A percentile compares a stretch with the other conserved stretches of the same genome.
These are phyloP conservation scores for Zygosaccharomyces lentus DNA, from an alignment of 805 yeast genomes.

Conservation along the genomic window DNA sequence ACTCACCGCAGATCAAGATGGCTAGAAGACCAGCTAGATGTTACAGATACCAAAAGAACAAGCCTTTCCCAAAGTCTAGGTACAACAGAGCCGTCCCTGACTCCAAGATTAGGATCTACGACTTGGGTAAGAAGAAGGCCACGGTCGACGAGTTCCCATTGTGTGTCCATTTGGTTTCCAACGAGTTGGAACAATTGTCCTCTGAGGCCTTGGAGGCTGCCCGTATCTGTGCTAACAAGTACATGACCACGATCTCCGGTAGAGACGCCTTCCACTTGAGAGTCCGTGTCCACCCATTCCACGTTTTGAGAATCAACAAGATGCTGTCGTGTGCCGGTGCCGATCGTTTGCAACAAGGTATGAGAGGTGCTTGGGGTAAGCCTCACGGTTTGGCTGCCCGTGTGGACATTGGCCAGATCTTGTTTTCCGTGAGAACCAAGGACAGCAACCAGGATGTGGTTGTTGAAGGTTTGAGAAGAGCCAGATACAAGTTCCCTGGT, in stretches of 20 bases:
- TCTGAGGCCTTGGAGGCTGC: constrained; percentile 99
- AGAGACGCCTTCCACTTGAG: constrained; percentile 99
- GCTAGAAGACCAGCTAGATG: constrained; percentile 99
- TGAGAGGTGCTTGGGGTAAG: constrained; percentile 99
- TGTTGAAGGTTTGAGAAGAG: constrained; percentile 99
- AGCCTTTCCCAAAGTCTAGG: constrained; percentile 99
- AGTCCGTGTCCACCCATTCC: constrained; percentile 99
- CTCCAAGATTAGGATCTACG: constrained; percentile 98
- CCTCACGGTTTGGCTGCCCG: constrained; percentile 99
- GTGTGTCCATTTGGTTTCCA: constrained; percentile 98
- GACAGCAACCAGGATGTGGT: constrained; percentile 97
- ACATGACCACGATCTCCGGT: constrained; percentile 95
- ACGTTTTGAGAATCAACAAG: constrained; percentile 99
- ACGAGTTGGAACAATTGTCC: constrained; percentile 98
- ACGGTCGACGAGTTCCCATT: constrained; percentile 99
- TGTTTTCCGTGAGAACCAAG: constrained; percentile 97
- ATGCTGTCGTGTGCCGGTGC: constrained; percentile 99
- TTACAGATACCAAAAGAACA: constrained; percentile 99
- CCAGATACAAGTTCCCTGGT: constrained; percentile 99
- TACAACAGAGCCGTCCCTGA: constrained; percentile 99
- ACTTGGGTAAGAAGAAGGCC: constrained; percentile 99
- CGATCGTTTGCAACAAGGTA: constrained; percentile 99
- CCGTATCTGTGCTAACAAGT: constrained; percentile 99
- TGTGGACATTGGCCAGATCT: constrained; percentile 97
- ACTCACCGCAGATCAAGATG: constrained; percentile 58